Conservation (phyloP, 2,329 filamentous ascomycete species). For the Arthrobotrys sphaeroides region DNA sequence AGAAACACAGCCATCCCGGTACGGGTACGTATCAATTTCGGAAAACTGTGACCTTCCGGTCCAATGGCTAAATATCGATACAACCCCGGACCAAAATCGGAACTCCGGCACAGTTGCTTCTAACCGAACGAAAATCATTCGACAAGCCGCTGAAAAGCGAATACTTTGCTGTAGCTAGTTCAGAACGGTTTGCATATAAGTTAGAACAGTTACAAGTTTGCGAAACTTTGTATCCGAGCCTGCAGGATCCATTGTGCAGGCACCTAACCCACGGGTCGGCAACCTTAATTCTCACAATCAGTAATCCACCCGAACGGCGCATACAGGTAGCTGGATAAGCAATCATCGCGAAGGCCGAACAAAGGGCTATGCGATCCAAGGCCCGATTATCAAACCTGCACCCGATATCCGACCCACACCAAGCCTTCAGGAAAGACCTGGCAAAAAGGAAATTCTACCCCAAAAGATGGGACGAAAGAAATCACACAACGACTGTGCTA, state of each 20-base stretch:
- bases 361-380: neutral
- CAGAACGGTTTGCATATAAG: no score
- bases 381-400: neutral
- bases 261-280: neutral
- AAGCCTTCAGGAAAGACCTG: neutral
- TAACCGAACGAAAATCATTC: no score
- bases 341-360: conserved; percentile 2
- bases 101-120: no score
- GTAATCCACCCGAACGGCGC: neutral
- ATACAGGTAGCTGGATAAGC: no score
- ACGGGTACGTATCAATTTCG: no score
- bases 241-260: neutral
- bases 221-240: neutral
- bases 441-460: neutral
- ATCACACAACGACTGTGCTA: neutral
- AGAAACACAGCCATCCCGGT: no score
- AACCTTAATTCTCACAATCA: neutral
- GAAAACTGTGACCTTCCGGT: no score
- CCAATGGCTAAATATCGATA: no score
- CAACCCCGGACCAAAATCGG: no score
- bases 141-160: no score
- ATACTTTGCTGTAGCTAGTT: no score
- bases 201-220: neutral
- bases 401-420: neutral
- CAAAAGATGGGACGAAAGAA: conserved; percentile 22